Percentiles rank a stretch among this genome's conserved stretches.
These are phyloP conservation scores for Phytopythium boreale DNA, from an alignment of 352 stramenopile species.

Conservation along the genomic window DNA sequence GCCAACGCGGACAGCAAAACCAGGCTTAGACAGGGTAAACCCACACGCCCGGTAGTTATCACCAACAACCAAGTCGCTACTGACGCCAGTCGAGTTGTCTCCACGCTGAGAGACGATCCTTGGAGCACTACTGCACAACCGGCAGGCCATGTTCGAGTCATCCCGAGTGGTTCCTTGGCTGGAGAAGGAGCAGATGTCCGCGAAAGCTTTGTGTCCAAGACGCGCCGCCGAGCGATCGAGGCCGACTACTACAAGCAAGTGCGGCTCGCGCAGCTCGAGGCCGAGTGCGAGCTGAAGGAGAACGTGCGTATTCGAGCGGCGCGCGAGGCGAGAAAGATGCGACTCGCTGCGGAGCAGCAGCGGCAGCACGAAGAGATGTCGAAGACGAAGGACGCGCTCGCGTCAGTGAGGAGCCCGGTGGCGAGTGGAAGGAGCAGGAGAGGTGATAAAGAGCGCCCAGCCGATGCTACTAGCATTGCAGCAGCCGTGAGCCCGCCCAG, in stretches of 20 bases:
- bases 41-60: neutral
- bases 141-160: neutral
- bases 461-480: neutral
- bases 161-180: no score
- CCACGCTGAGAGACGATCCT: neutral
- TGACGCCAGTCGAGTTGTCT: neutral
- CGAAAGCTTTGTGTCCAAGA: constrained; percentile 60
- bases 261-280: constrained; percentile 60
- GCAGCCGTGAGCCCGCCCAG: neutral
- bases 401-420: neutral
- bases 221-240: constrained; percentile 44
- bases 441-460: neutral
- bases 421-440: neutral
- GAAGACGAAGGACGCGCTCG: neutral
- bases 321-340: constrained; percentile 29
- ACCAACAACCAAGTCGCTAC: neutral
- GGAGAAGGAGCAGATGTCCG: constrained; percentile 7
- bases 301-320: constrained; percentile 62
- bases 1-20: neutral
- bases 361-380: constrained; percentile 13
- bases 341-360: constrained; percentile 14
- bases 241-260: constrained; percentile 68
- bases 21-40: neutral
- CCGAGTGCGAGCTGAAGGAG: constrained; percentile 72
- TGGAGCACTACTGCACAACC: neutral